phyloP scores from a whole-genome alignment of 805 yeast genomes.

The Wickerhamiella parazyma region DNA sequence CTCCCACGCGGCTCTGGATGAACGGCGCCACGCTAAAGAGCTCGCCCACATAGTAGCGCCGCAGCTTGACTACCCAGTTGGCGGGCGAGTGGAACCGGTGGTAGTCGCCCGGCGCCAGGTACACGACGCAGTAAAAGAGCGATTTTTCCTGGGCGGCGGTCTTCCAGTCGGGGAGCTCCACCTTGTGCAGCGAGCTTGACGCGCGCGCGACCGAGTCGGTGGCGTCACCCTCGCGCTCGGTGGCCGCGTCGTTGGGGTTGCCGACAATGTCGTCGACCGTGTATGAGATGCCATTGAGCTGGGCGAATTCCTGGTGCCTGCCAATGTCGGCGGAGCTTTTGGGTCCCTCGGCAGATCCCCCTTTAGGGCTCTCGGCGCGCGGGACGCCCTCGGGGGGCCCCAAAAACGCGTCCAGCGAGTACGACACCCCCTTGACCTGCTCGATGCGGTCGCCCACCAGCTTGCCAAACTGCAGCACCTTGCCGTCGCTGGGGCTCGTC shows the following conservation, averaged over 20 bases:
- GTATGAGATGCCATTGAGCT: constrained; percentile 57
- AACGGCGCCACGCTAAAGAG: constrained; percentile 92
- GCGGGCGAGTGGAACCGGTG: constrained; percentile 95
- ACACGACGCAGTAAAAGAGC: constrained; percentile 78
- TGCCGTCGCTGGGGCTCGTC: constrained; percentile 91
- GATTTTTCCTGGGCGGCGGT: constrained; percentile 34
- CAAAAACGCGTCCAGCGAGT: constrained; percentile 73
- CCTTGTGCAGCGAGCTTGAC: constrained; percentile 1
- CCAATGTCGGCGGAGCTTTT: constrained; percentile 28
- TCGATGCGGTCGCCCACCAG: constrained; percentile 60
- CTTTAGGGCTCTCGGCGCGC: background rate
- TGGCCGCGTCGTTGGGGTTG: constrained; percentile 29
- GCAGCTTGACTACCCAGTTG: constrained; percentile 84
- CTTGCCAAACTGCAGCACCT: constrained; percentile 69
- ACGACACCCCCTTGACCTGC: constrained; percentile 94
- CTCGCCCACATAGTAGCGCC: constrained; percentile 95
- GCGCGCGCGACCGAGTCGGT: constrained; percentile 22
- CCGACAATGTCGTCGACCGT: constrained; percentile 58
- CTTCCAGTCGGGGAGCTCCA: constrained; percentile 18
- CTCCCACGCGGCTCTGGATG: constrained; percentile 76
- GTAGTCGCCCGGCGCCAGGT: constrained; percentile 96
- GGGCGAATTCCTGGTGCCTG: constrained; percentile 63
- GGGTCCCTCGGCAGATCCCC: background rate
- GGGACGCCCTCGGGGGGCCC: constrained; percentile 33
- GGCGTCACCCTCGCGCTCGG: constrained; percentile 58